A percentile compares a stretch with the other conserved stretches of the same genome.
Evolutionary conservation across 179 eudicot genomes (phyloP).

Genomic region (Vitellaria paradoxa): DNA sequence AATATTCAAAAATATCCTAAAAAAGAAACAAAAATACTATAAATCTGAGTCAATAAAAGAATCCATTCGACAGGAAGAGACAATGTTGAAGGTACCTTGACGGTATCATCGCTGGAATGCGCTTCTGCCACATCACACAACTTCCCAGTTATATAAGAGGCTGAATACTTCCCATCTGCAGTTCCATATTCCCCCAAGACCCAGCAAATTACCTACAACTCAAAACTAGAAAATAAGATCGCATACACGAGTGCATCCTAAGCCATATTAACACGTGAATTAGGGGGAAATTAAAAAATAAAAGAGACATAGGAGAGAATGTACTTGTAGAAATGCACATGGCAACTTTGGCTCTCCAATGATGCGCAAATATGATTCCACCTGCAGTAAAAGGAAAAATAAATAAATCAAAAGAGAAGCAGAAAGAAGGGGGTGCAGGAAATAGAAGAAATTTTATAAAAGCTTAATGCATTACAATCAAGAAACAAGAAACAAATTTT

Average conservation of each 20-base stretch:
- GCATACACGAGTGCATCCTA: constrained; percentile 1
- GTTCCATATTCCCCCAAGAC: constrained; percentile 99
- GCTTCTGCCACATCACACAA: constrained; percentile 96
- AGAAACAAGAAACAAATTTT: no score
- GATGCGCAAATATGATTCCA: constrained; percentile 78
- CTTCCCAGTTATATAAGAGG: constrained; percentile 86
- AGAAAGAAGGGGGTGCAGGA: no score
- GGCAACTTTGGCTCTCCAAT: constrained; percentile 95
- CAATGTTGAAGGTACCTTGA: constrained; percentile 50
- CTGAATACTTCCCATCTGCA: constrained; percentile 87
- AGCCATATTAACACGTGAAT: background rate
- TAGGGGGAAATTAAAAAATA: constrained; percentile 7
- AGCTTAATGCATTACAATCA: no score
- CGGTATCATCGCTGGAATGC: constrained; percentile 82
- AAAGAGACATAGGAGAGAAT: constrained; percentile 11
- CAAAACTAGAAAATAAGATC: constrained; percentile 11
- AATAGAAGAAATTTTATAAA: no score
- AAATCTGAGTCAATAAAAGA: background rate
- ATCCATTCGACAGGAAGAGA: background rate
- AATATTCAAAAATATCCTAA: no score
- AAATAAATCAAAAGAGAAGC: background rate
- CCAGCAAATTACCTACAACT: constrained; percentile 90
- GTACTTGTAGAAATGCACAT: constrained; percentile 87
- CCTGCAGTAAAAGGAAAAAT: constrained; percentile 45
- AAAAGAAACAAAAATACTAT: background rate